These are phyloP conservation scores for Adansonia madagascariensis DNA, from an alignment of 441 rosid species.

Conservation along the genomic window DNA sequence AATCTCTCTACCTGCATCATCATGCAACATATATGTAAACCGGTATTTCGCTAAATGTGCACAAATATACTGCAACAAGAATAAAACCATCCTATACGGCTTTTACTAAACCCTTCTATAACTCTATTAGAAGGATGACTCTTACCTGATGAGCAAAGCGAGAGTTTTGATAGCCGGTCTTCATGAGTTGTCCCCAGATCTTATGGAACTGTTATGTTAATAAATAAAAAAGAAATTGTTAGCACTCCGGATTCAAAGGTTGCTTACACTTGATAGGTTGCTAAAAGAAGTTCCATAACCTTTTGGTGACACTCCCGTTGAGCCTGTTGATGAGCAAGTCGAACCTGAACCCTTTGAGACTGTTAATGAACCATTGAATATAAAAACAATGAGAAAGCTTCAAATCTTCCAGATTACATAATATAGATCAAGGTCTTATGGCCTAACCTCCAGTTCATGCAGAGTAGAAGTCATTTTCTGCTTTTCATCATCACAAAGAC, in stretches of 20 bases:
- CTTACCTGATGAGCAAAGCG: constrained; percentile 96
- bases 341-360: constrained; percentile 56
- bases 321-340: constrained; percentile 70
- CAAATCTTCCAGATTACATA: constrained; percentile 15
- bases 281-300: constrained; percentile 41
- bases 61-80: background rate
- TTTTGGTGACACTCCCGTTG: constrained; percentile 76
- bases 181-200: constrained; percentile 98
- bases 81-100: background rate
- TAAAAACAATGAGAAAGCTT: constrained; percentile 7
- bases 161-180: constrained; percentile 97
- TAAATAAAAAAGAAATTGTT: background rate
- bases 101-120: background rate
- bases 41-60: background rate
- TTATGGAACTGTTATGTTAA: constrained; percentile 70
- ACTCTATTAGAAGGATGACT: background rate
- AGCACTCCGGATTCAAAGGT: background rate
- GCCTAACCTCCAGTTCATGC: constrained; percentile 64
- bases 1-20: constrained; percentile 89
- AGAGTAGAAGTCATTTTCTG: constrained; percentile 46
- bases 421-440: background rate
- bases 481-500: constrained; percentile 47
- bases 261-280: background rate
- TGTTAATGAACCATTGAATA: constrained; percentile 28
- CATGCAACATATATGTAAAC: background rate